phyloP scores from a whole-genome alignment of 2,329 filamentous ascomycete species.

The Tolypocladium endophyticum region DNA sequence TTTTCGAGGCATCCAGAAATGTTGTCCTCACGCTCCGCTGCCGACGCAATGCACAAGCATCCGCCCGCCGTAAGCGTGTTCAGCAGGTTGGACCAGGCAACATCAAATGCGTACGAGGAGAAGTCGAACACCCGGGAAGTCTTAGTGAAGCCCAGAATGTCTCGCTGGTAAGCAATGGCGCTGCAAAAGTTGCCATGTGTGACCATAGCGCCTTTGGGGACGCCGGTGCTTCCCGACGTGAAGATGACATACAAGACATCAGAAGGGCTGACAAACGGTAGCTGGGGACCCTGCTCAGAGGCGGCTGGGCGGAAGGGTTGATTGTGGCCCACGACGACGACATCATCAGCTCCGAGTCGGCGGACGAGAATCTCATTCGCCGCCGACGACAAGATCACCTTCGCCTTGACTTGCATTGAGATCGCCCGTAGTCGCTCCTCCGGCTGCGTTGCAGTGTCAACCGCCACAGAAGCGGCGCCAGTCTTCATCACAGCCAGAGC shows the following conservation, averaged over 20 bases:
- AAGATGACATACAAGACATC: slow-evolving; percentile 12
- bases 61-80: slow-evolving; percentile 1
- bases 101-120: slow-evolving; percentile 7
- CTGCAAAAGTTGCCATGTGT: slow-evolving; percentile 8
- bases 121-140: slow-evolving; percentile 6
- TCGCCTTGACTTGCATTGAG: slow-evolving; percentile 4
- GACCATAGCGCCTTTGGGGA: slow-evolving; percentile 13
- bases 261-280: slow-evolving; percentile 1
- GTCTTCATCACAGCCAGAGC: slow-evolving; percentile 12
- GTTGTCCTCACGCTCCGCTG: slow-evolving; percentile 4
- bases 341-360: slow-evolving; percentile 2
- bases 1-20: slow-evolving; percentile 3
- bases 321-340: neutral
- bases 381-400: slow-evolving; percentile 6
- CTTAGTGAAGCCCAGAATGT: slow-evolving; percentile 2
- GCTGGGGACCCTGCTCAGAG: neutral
- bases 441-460: slow-evolving; percentile 11
- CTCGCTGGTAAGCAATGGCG: slow-evolving; percentile 3
- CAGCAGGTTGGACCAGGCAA: slow-evolving; percentile 1
- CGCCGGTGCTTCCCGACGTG: slow-evolving; percentile 15
- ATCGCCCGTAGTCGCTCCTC: slow-evolving; percentile 8
- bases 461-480: slow-evolving; percentile 12
- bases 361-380: slow-evolving; percentile 1
- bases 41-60: slow-evolving; percentile 7
- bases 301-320: too few species aligned